phyloP scores from a whole-genome alignment of 2,329 filamentous ascomycete species.

The Fusarium sp. region DNA sequence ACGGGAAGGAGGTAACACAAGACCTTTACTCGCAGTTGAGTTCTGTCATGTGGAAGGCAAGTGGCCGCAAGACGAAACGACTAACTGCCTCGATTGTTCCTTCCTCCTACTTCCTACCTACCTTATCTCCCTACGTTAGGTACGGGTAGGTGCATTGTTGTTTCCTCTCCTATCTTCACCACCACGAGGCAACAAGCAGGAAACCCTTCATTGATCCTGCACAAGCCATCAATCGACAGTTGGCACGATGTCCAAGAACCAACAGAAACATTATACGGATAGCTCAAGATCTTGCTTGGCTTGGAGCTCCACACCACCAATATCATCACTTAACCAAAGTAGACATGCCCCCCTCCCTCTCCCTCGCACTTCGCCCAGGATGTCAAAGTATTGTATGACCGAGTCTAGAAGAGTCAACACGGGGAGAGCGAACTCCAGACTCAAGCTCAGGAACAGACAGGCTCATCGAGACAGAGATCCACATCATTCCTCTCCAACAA shows the following conservation, averaged over 20 bases:
- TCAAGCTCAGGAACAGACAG: background rate
- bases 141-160: background rate
- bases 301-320: slow-evolving; percentile 8
- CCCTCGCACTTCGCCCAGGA: background rate
- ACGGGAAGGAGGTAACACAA: slow-evolving; percentile 20
- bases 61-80: background rate
- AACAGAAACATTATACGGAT: slow-evolving; percentile 13
- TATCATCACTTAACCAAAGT: slow-evolving; percentile 9
- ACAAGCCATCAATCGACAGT: background rate
- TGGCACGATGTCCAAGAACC: slow-evolving; percentile 3
- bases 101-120: background rate
- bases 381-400: background rate
- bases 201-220: background rate
- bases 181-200: background rate
- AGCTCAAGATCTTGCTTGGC: slow-evolving; percentile 10
- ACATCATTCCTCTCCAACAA: slow-evolving; percentile 20
- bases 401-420: slow-evolving; percentile 11
- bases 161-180: background rate
- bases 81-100: background rate
- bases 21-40: background rate
- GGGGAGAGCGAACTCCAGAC: background rate
- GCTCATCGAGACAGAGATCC: slow-evolving; percentile 1
- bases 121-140: background rate
- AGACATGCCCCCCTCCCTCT: background rate
- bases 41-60: slow-evolving; percentile 21